phyloP scores from a whole-genome alignment of 192 early-diverging fungal genomes.

The Linnemannia schmuckeri region DNA sequence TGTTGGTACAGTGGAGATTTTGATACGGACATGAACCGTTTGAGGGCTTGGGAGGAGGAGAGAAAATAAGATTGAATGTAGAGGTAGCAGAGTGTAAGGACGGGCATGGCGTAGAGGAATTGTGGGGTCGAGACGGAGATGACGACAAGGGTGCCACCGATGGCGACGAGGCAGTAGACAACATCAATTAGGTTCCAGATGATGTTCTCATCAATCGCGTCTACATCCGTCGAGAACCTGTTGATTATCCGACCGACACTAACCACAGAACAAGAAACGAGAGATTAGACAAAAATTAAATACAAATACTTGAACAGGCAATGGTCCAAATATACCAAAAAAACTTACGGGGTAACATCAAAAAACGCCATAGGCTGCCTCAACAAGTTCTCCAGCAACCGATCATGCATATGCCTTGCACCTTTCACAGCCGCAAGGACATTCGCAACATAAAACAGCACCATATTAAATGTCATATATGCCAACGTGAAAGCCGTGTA shows the following conservation, averaged over 20 bases:
- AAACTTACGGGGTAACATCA: constrained; percentile 44
- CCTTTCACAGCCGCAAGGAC: constrained; percentile 42
- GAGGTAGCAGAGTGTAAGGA: constrained; percentile 60
- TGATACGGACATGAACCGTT: constrained; percentile 83
- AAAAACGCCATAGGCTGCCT: constrained; percentile 45
- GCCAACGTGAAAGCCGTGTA: constrained; percentile 27
- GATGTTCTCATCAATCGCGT: constrained; percentile 82
- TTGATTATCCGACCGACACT: constrained; percentile 90
- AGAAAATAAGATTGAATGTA: constrained; percentile 73
- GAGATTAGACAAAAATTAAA: constrained; percentile 16
- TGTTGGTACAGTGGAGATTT: constrained; percentile 84
- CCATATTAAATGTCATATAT: constrained; percentile 38
- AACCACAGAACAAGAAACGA: constrained; percentile 1
- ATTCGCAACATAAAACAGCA: constrained; percentile 33
- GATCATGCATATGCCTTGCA: constrained; percentile 42
- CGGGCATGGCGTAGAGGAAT: constrained; percentile 60
- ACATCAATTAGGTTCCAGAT: constrained; percentile 64
- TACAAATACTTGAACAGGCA: not conserved
- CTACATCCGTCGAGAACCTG: constrained; percentile 90
- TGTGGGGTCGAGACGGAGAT: constrained; percentile 59
- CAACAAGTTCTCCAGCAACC: constrained; percentile 48
- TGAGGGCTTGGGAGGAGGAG: constrained; percentile 80
- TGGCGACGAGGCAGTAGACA: constrained; percentile 52
- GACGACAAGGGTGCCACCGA: constrained; percentile 55
- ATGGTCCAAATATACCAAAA: not conserved